Base-by-base conservation (phyloP, 371 early-diverging fungal genomes). In the Apophysomyces trapeziformis region DNA sequence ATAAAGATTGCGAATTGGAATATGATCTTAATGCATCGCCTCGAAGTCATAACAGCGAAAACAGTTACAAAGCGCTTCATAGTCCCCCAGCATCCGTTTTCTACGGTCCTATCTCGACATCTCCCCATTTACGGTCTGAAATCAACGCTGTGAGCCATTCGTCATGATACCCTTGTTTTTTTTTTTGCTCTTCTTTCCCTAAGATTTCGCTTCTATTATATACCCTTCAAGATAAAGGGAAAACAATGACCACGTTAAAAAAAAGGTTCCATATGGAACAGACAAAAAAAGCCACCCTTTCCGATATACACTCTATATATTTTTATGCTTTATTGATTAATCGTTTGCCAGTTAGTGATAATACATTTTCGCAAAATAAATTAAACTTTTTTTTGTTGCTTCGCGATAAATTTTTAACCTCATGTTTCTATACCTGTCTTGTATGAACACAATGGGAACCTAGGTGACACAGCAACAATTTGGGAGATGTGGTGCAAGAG, bases 21-120 rank as follows among this genome's bases (percentile, higher is more conserved):
- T 50, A 50, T 50, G 54, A 50, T 50, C 54, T 50, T 2, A 50
- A 50, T 9, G 54, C 54, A 21, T 50, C 54, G 9, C 54, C 54
- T n/a, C n/a, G 54, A 50, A 50, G 54, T 21, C 54, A 50, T 50
- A 50, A 50, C 9, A 50, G 54, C 54, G 54, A 50, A 50, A 16
- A 50, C 32, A 50, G 54, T 21, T 50, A 50, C 8, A 50, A 50
- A 50, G 8, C 54, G 2, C 54, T 50, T 21, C 54, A 50, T 21
- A 50, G 54, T 50, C 54, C 54, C 9, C 54, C 54, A 9, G 54
- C 54, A 50, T 50, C 54, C 11, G 54, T 50, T 0, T 50, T 50
- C 21, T 50, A 50, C 21, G 54, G 54, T 21, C 21, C 54, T 21
- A 50, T 50, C 21, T 50, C 54, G 21, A 50, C 54, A 21, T 50